Base-by-base conservation (phyloP, 1,139 yeast species). In the Saccharomyces hybrid region DNA sequence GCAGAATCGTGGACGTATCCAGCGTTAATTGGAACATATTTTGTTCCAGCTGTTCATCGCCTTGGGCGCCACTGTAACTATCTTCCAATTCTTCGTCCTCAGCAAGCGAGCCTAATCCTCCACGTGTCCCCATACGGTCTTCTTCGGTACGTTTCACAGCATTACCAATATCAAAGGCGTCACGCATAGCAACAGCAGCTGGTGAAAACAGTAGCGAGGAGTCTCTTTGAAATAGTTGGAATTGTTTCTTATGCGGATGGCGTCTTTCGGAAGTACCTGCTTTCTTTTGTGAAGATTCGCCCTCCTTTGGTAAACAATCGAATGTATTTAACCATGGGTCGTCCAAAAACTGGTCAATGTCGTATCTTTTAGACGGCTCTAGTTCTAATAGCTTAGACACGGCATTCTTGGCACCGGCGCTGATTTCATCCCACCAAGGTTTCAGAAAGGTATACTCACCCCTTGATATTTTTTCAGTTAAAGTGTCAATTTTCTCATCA, bases 371-470 rank as follows among this genome's bases (percentile, higher is more conserved):
- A 14, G 74, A 72, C 1, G 96, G 96, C 67, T 90, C 89, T 28
- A 90, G 96, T 2, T 95, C 89, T 53, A 91, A 74, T 55, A 91
- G 75, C 63, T 79, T 83, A 4, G 82, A 71, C 8, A 91, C 96
- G 71, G 95, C 83, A 62, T 80, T 75, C 69, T 89, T 89, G 6
- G 96, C 98, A 23, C 85, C 88, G 46, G 64, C 68, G 56, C 88
- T 80, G 47, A 91, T 86, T 63, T 91, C 96, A 70, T 91, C 97
- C 98, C 98, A 91, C 98, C 98, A 91, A 0, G 98, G 98, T 55
- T 82, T 76, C 56, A 91, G 74, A 68, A 90, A 91, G 14, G 87
- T 84, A 68, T 79, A 91, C 62, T 88, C 87, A 28, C 97, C 97
- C 53, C 77, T 77, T 11, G 95, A 83, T 47, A 91, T 95, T 68